Percentiles rank a stretch among this genome's conserved stretches.
phyloP scores from a whole-genome alignment of 768 basidiomycete genomes.

The Boletellus ananas region DNA sequence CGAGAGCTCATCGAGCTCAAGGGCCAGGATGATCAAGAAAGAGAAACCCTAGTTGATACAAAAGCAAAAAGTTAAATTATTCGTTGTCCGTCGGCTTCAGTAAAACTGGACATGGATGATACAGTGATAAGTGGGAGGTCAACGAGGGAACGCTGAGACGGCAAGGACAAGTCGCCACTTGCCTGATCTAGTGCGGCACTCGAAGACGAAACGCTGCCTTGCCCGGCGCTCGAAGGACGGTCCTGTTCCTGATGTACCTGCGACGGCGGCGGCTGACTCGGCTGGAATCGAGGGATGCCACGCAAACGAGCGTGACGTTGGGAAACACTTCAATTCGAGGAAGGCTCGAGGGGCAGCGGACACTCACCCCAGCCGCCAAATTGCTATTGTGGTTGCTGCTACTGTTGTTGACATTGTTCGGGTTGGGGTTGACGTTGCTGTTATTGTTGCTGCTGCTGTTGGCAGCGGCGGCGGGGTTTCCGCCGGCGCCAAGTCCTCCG shows the following conservation, averaged over 20 bases:
- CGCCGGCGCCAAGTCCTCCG: background rate
- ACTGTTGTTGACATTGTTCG: too few species aligned
- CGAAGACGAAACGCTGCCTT: conserved; percentile 16
- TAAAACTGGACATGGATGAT: too few species aligned
- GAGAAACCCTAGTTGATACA: too few species aligned
- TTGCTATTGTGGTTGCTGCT: background rate
- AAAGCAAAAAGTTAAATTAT: too few species aligned
- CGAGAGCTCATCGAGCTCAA: too few species aligned
- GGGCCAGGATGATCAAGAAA: too few species aligned
- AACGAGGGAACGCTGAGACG: too few species aligned
- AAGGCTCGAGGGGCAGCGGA: background rate
- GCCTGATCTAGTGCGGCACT: conserved; percentile 25
- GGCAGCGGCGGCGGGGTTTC: background rate
- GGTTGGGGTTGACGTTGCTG: too few species aligned
- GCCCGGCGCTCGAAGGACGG: conserved; percentile 17
- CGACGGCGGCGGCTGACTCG: conserved; percentile 17
- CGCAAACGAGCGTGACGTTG: background rate
- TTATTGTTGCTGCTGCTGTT: background rate
- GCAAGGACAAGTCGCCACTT: background rate
- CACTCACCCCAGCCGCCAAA: conserved; percentile 26
- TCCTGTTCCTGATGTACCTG: conserved; percentile 26
- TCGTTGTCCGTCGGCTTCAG: too few species aligned
- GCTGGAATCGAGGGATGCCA: conserved; percentile 7
- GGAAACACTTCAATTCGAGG: too few species aligned
- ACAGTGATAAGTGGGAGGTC: too few species aligned